Conservation (phyloP, 2,329 filamentous ascomycete species). For the Tolypocladium nubicola region DNA sequence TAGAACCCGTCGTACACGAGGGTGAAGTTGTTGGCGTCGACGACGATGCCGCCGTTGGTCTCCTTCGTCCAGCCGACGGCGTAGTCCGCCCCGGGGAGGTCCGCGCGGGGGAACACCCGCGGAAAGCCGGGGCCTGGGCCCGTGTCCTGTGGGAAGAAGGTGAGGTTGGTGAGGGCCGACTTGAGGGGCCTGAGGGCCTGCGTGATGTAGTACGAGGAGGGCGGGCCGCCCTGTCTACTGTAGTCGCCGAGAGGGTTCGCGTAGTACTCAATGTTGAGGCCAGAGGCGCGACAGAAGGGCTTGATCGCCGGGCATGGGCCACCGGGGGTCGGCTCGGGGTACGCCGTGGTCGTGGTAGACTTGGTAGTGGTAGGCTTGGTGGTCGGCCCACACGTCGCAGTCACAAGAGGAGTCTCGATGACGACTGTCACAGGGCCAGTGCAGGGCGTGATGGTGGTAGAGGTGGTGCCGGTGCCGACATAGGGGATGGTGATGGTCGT, state of each 20-base stretch:
- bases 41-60: conserved; percentile 7
- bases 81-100: conserved; percentile 4
- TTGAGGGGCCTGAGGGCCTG: conserved; percentile 5
- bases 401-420: conserved; percentile 1
- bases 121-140: background rate
- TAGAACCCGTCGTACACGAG: conserved; percentile 11
- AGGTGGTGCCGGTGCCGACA: background rate
- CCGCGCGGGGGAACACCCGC: background rate
- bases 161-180: conserved; percentile 5
- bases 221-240: conserved; percentile 6
- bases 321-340: background rate
- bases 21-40: conserved; percentile 14
- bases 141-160: conserved; percentile 9
- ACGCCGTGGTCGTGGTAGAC: background rate
- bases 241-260: conserved; percentile 10
- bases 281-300: background rate
- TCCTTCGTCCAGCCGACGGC: conserved; percentile 4
- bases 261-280: conserved; percentile 11
- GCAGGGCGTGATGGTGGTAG: background rate
- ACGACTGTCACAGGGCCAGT: background rate
- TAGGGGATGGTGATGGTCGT: conserved; percentile 1
- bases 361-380: background rate
- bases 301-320: background rate
- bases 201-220: conserved; percentile 13
- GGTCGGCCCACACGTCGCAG: background rate